These are phyloP conservation scores for Ogataea nakhonphanomensis DNA, from an alignment of 805 yeast genomes.

Conservation along the genomic window DNA sequence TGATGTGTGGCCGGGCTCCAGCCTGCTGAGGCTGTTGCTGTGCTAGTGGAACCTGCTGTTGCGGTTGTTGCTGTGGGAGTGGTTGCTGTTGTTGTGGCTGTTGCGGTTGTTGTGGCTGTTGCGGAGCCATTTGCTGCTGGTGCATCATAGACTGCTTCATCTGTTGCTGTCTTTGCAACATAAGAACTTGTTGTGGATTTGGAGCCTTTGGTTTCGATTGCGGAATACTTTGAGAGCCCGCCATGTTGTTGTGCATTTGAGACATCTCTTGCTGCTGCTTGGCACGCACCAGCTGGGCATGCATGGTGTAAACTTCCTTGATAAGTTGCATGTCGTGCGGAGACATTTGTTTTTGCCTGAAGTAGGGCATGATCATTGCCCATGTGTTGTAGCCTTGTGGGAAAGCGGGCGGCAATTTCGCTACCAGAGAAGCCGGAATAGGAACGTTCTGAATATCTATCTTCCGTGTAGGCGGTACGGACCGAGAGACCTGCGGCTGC, in stretches of 20 bases:
- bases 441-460: constrained; percentile 58
- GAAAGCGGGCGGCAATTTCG: constrained; percentile 60
- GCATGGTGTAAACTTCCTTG: constrained; percentile 65
- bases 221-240: constrained; percentile 11
- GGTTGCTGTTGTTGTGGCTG: constrained; percentile 16
- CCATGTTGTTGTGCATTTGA: constrained; percentile 27
- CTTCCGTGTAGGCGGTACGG: constrained; percentile 14
- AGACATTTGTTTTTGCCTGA: constrained; percentile 52
- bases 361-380: constrained; percentile 69
- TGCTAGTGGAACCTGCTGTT: constrained; percentile 12
- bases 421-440: constrained; percentile 65
- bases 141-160: constrained; percentile 29
- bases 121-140: constrained; percentile 26
- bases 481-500: constrained; percentile 19
- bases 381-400: constrained; percentile 81
- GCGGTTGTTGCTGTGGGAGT: constrained; percentile 8
- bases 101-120: neutral
- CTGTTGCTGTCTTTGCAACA: constrained; percentile 33
- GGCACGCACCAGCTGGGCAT: constrained; percentile 51
- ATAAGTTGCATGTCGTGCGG: constrained; percentile 55
- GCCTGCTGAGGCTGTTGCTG: constrained; percentile 17
- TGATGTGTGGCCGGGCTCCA: constrained; percentile 14
- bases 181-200: constrained; percentile 31
- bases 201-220: constrained; percentile 15
- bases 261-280: constrained; percentile 31